phyloP scores from a whole-genome alignment of 768 basidiomycete species.

The Boletus patriciae region DNA sequence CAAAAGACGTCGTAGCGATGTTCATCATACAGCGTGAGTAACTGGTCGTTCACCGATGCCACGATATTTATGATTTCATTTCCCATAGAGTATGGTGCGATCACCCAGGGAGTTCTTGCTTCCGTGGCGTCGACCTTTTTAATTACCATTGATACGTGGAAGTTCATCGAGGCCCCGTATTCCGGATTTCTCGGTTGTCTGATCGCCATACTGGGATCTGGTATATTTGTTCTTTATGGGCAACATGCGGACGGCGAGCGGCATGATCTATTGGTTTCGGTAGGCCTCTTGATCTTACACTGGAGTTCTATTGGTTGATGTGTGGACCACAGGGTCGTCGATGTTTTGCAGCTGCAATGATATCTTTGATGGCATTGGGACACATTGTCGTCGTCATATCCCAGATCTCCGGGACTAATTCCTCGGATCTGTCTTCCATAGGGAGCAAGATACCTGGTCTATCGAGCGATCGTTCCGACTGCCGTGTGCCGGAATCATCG shows the following conservation, averaged over 20 bases:
- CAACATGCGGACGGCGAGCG: background rate
- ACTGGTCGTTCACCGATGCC: background rate
- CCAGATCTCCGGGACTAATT: background rate
- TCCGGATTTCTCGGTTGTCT: slow-evolving; percentile 20
- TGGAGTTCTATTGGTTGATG: background rate
- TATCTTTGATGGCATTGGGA: slow-evolving; percentile 7
- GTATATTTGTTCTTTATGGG: background rate
- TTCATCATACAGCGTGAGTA: slow-evolving; percentile 28
- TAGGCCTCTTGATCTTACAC: slow-evolving; percentile 3
- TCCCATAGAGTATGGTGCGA: slow-evolving; percentile 33
- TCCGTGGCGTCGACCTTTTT: slow-evolving; percentile 9
- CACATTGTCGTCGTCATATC: slow-evolving; percentile 1
- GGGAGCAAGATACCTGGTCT: background rate
- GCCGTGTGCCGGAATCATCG: slow-evolving; percentile 21
- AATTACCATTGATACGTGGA: slow-evolving; percentile 11
- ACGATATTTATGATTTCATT: background rate
- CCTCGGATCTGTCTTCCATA: slow-evolving; percentile 1
- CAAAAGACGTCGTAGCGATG: slow-evolving; percentile 18
- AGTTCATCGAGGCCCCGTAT: slow-evolving; percentile 4
- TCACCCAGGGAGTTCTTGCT: slow-evolving; percentile 22
- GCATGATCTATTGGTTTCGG: slow-evolving; percentile 12
- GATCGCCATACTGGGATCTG: slow-evolving; percentile 15
- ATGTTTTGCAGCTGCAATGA: background rate
- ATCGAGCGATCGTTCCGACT: slow-evolving; percentile 6
- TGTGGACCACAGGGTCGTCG: slow-evolving; percentile 4